Base-by-base conservation (phyloP, 176 grass and related monocot genomes). In the Stipa capillata region DNA sequence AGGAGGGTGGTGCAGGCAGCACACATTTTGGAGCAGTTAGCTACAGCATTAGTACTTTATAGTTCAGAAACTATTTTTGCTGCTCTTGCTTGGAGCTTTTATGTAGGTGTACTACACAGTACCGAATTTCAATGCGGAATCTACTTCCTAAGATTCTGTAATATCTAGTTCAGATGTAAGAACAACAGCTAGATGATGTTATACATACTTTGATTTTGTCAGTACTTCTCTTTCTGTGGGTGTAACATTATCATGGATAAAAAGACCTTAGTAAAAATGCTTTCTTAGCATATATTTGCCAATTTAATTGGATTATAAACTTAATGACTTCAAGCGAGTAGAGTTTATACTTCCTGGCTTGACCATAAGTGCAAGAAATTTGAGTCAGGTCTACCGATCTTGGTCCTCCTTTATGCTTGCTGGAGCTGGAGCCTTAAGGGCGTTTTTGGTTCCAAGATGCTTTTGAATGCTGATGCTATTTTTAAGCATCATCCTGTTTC, bases 381-480 rank as follows among this genome's bases (percentile, higher is more conserved):
- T 78, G 20, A 78, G 18, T 51, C 48, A 74, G 21, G 17, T 84
- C 8, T 25, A 12, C 63, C 60, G n/a, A 69, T 69, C 5, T 49
- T 42, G 33, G 13, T 44, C 18, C 68, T 44, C 66, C 57, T 81
- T 64, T 69, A 36, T 85, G 78, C 71, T 83, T 55, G 28, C 25
- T 82, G 90, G 69, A 89, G 73, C 36, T 92, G 78, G 74, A 85
- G 58, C 10, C 59, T 62, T 43, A 54, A 24, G 20, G 34, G 65
- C 6, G 17, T 24, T 36, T 58, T 47, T 47, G 10, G 13, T 61
- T 62, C 40, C 31, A 50, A 36, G 31, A 73, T 23, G 31, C n/a
- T 37, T 73, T 34, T 60, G 18, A 73, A 61, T 8, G 29, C 15
- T 61, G 41, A 48, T 72, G 12, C 31, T 21, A 44, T 47, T 66